phyloP scores from a whole-genome alignment of 441 rosid genomes.

The Metrosideros polymorpha region DNA sequence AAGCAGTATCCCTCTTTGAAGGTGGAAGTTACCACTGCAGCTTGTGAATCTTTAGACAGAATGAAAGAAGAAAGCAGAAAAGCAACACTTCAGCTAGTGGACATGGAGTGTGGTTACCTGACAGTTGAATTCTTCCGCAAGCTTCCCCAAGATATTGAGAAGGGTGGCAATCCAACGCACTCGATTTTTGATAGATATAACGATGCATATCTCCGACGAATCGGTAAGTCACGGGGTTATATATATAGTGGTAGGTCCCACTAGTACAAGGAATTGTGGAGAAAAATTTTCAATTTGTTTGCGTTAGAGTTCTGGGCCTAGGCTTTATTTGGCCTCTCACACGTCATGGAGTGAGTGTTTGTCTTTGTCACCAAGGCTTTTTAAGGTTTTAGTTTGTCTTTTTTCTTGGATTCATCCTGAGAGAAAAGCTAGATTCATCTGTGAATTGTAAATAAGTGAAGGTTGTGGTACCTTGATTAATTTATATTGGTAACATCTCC shows the following conservation, averaged over 20 bases:
- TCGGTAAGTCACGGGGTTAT: conserved; percentile 33
- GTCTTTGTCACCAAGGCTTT: background rate
- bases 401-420: background rate
- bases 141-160: conserved; percentile 88
- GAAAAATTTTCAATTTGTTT: background rate
- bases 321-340: background rate
- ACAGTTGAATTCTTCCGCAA: conserved; percentile 88
- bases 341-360: background rate
- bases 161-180: conserved; percentile 90
- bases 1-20: conserved; percentile 80
- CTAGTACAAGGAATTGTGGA: background rate
- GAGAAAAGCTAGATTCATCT: background rate
- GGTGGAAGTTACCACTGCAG: conserved; percentile 76
- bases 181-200: conserved; percentile 78
- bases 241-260: background rate
- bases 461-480: background rate
- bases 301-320: background rate
- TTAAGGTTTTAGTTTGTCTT: background rate
- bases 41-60: conserved; percentile 67
- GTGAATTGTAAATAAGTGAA: background rate
- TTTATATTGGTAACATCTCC: background rate
- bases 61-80: conserved; percentile 83
- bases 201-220: conserved; percentile 70
- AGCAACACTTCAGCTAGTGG: conserved; percentile 75
- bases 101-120: conserved; percentile 81